A percentile compares a stretch with the other conserved stretches of the same genome.
These are phyloP conservation scores for Sequoiadendron giganteum DNA, from an alignment of 75 land plant species.

Conservation along the genomic window DNA sequence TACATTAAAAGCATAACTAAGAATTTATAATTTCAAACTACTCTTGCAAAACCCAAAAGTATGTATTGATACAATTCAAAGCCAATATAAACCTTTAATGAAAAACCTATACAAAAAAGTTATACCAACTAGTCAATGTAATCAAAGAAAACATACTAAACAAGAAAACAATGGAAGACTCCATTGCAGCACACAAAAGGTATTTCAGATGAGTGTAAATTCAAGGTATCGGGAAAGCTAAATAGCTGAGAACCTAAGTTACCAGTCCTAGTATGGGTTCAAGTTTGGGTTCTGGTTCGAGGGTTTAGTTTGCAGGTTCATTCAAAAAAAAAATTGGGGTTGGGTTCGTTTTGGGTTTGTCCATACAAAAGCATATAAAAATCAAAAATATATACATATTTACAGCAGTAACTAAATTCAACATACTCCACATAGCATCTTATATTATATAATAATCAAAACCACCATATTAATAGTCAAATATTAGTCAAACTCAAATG, in stretches of 20 bases:
- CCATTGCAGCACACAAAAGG: not conserved
- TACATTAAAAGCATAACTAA: not conserved
- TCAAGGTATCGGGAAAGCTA: not conserved
- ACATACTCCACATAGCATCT: too few relatives aligned
- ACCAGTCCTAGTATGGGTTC: too few relatives aligned
- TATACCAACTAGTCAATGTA: not conserved
- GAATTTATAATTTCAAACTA: not conserved
- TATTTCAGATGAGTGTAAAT: not conserved
- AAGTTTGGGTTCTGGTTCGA: too few relatives aligned
- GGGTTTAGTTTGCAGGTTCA: too few relatives aligned
- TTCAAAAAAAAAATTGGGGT: too few relatives aligned
- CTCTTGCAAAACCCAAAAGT: not conserved
- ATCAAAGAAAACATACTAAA: not conserved
- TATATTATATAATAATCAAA: too few relatives aligned
- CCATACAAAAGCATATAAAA: too few relatives aligned
- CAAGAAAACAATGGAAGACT: not conserved
- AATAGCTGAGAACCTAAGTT: not conserved
- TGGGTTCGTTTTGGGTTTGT: too few relatives aligned
- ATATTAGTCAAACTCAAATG: too few relatives aligned
- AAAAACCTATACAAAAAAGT: not conserved
- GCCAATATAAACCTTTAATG: not conserved
- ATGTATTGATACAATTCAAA: not conserved
- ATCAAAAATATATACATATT: too few relatives aligned
- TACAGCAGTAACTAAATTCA: too few relatives aligned
- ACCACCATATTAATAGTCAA: too few relatives aligned